Evolutionary conservation across 225 moss, liverwort and hornwort genomes (phyloP), one percentile per base, ranked within the genome.

Genomic region (Anthoceros angustus): DNA sequence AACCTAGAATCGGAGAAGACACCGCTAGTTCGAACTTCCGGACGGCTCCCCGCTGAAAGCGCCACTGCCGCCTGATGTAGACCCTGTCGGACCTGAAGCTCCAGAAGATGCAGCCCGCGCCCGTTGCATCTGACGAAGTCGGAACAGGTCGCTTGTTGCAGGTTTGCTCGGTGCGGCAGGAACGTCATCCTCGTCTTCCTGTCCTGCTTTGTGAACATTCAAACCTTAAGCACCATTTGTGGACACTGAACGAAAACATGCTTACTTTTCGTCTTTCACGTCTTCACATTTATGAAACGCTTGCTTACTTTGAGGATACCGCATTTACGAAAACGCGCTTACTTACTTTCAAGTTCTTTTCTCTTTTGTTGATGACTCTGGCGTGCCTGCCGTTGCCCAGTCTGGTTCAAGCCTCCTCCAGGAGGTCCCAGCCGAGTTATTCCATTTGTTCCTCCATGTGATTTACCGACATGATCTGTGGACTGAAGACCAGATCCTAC

Each of bases 21-120:
- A 8, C 14, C 6, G 40, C 85, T 98, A 89, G 76, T 91, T 91
- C 48, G 95, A 91, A 72, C 91, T 98, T 50, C 95, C 95, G 20
- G 95, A 98, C 66, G 85, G 79, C 70, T 91, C 91, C 70, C 95
- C 95, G 71, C 91, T 91, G 67, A 91, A 91, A 55, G 91, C 91
- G 63, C 91, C 91, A 77, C 95, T 91, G 64, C 92, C 92, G 60
- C 91, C 95, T 64, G 94, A 90, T 39, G 80, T 75, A 24, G 94
- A 83, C 46, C 84, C 84, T 71, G 79, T 23, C 55, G 55, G 55
- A 15, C 55, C 55, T 8, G 55, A 82, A 71, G 80, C 86, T 70
- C 85, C 76, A 42, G 86, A 82, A 62, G 84, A 64, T 40, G 81
- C 83, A 55, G 80, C 95, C 42, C 91, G 80, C 38, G 91, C 86